Evolutionary conservation across 139 green algal species (phyloP).

Genomic region (Asterochloris erici): DNA sequence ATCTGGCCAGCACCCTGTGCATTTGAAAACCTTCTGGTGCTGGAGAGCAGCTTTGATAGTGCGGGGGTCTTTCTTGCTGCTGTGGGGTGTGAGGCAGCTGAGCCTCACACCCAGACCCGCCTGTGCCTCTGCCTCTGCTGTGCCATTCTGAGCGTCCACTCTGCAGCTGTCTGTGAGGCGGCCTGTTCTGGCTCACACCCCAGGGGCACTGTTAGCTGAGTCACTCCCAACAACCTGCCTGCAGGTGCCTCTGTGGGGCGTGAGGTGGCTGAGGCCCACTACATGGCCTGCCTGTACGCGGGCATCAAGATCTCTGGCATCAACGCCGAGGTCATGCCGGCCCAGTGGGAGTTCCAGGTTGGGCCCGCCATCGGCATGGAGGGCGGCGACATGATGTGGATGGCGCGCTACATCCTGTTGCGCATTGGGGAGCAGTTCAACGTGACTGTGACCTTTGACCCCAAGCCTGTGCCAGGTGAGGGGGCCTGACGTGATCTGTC

Average conservation of each 20-base stretch:
- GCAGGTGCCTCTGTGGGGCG: conserved; percentile 86
- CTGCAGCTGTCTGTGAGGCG: too few relatives aligned
- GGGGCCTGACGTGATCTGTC: neutral
- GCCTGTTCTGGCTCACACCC: too few relatives aligned
- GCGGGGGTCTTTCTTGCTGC: too few relatives aligned
- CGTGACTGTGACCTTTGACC: conserved; percentile 90
- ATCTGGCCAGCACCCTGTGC: too few relatives aligned
- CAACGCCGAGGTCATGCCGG: conserved; percentile 98
- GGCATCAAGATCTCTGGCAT: conserved; percentile 90
- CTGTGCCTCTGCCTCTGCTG: too few relatives aligned
- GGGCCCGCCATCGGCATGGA: conserved; percentile 89
- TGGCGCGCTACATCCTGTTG: conserved; percentile 91
- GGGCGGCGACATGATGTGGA: conserved; percentile 93
- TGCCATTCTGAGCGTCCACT: too few relatives aligned
- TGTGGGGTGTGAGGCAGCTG: too few relatives aligned
- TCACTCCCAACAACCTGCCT: neutral
- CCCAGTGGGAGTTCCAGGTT: conserved; percentile 99
- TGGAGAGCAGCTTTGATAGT: too few relatives aligned
- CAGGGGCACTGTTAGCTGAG: neutral
- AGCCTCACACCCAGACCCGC: too few relatives aligned
- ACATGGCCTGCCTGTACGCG: conserved; percentile 90
- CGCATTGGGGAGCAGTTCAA: conserved; percentile 90
- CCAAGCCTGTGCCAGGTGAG: conserved; percentile 92
- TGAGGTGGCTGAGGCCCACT: conserved; percentile 95
- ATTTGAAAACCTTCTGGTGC: too few relatives aligned